Percentiles rank a stretch among this genome's conserved stretches.
phyloP scores from a whole-genome alignment of 768 basidiomycete species.

The Tricholoma saponaceum region DNA sequence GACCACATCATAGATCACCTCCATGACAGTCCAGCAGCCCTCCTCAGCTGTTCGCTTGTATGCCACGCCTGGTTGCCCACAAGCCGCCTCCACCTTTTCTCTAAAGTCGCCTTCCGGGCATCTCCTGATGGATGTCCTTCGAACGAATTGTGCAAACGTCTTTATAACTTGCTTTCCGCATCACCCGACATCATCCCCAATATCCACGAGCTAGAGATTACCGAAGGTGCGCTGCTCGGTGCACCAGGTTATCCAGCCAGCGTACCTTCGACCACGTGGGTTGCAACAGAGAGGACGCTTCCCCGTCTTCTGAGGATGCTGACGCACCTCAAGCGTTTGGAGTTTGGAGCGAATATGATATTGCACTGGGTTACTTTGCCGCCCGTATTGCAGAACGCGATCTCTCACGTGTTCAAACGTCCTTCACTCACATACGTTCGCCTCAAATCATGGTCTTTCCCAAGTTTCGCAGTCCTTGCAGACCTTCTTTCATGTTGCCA shows the following conservation, averaged over 20 bases:
- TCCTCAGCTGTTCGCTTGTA: conserved; percentile 33
- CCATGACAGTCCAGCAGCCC: conserved; percentile 26
- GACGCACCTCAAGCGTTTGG: conserved; percentile 32
- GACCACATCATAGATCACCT: conserved; percentile 45
- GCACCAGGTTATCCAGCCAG: conserved; percentile 22
- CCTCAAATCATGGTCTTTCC: conserved; percentile 37
- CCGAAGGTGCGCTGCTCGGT: conserved; percentile 32
- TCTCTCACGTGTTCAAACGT: conserved; percentile 30
- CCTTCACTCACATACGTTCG: conserved; percentile 34
- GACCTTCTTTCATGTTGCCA: conserved; percentile 28
- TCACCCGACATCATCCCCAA: conserved; percentile 28
- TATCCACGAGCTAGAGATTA: conserved; percentile 35
- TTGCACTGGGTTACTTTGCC: conserved; percentile 35
- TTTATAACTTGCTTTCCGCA: conserved; percentile 28
- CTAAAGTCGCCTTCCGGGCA: conserved; percentile 31
- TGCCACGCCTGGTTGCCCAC: conserved; percentile 36
- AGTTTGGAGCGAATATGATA: conserved; percentile 31
- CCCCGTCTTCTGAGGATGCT: conserved; percentile 31
- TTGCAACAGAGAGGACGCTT: conserved; percentile 33
- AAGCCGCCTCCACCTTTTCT: conserved; percentile 37
- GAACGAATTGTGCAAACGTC: conserved; percentile 29
- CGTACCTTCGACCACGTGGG: conserved; percentile 32
- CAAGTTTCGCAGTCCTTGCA: conserved; percentile 29
- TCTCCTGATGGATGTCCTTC: conserved; percentile 18
- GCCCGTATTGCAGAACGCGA: conserved; percentile 28